Conservation (phyloP, 805 yeast genomes). For the Lipomyces starkeyi region DNA sequence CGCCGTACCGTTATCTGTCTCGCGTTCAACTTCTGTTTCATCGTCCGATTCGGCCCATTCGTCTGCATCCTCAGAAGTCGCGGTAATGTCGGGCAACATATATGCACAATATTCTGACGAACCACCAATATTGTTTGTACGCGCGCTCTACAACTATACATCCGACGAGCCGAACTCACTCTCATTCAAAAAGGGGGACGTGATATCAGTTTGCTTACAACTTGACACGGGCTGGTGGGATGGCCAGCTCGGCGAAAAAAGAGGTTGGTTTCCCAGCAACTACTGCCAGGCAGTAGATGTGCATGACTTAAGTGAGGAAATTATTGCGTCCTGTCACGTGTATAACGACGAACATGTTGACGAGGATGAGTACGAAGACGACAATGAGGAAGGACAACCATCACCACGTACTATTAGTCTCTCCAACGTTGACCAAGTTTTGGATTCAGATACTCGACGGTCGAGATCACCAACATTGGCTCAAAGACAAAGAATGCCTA, state of each 20-base stretch:
- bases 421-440: conserved; percentile 5
- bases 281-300: conserved; percentile 52
- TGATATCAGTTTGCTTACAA: conserved; percentile 48
- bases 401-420: conserved; percentile 1
- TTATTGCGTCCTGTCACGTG: conserved; percentile 2
- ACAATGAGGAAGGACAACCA: conserved; percentile 11
- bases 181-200: conserved; percentile 46
- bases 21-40: conserved; percentile 2
- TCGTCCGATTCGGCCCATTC: background rate
- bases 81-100: background rate
- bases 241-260: conserved; percentile 48
- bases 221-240: conserved; percentile 55
- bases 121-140: conserved; percentile 53
- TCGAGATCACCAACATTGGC: background rate
- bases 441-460: conserved; percentile 4
- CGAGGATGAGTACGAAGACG: conserved; percentile 13
- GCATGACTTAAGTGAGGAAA: conserved; percentile 16
- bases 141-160: conserved; percentile 81
- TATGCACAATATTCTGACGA: conserved; percentile 4
- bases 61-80: background rate
- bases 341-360: conserved; percentile 13
- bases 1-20: background rate
- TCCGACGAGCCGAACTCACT: conserved; percentile 71
- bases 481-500: background rate
- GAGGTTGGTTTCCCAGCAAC: conserved; percentile 55